phyloP scores from a whole-genome alignment of 371 early-diverging fungal species.

The Vairimorpha ceranae region DNA sequence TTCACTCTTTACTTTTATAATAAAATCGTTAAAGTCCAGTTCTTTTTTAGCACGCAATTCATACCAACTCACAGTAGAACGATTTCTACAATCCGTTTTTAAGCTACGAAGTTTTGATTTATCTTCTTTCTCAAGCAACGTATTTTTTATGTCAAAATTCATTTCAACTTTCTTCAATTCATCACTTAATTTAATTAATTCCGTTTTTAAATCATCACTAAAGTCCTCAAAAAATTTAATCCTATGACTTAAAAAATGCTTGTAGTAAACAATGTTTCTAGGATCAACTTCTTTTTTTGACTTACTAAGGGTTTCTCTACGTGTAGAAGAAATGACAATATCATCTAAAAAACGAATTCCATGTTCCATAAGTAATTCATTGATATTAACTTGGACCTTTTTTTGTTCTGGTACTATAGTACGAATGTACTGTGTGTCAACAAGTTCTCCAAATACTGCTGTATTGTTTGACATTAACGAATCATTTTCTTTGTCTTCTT shows the following conservation, averaged over 20 bases:
- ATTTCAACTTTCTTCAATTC: conserved; percentile 21
- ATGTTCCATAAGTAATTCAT: conserved; percentile 33
- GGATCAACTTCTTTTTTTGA: conserved; percentile 44
- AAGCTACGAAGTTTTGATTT: conserved; percentile 9
- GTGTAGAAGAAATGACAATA: conserved; percentile 5
- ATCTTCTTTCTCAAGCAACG: conserved; percentile 25
- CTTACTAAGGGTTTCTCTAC: conserved; percentile 50
- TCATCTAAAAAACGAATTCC: conserved; percentile 56
- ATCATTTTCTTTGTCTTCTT: conserved; percentile 15
- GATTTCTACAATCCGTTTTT: conserved; percentile 50
- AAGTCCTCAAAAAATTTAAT: conserved; percentile 45
- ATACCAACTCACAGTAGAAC: conserved; percentile 54
- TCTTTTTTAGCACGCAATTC: conserved; percentile 46
- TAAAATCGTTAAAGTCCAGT: conserved; percentile 47
- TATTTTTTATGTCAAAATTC: conserved; percentile 14
- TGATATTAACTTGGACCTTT: conserved; percentile 30
- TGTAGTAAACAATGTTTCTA: conserved; percentile 14
- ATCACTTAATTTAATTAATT: conserved; percentile 40
- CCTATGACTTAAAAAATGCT: conserved; percentile 26
- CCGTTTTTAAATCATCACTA: conserved; percentile 14
- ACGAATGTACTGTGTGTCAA: conserved; percentile 47
- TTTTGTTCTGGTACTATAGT: conserved; percentile 27
- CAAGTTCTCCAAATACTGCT: conserved; percentile 35
- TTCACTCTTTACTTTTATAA: conserved; percentile 27
- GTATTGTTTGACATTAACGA: conserved; percentile 25